Evolutionary conservation across 1,139 yeast species (phyloP).

Genomic region (Sugiyamaella novakii): DNA sequence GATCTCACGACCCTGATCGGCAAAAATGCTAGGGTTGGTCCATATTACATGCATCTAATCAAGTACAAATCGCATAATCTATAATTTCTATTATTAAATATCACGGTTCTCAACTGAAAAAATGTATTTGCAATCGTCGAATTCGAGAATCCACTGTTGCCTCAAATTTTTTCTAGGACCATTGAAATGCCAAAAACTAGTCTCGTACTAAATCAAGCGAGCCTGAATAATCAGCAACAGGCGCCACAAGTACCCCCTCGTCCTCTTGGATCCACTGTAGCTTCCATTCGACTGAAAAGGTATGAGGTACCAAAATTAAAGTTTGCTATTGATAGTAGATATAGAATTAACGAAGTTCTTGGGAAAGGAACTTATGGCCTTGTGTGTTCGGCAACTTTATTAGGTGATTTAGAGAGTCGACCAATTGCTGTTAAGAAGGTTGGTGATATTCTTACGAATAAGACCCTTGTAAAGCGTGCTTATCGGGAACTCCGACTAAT

Average conservation of each 20-base stretch:
- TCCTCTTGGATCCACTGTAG: constrained; percentile 11
- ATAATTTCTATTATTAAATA: too few species aligned
- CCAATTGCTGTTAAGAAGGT: constrained; percentile 76
- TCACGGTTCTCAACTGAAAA: too few species aligned
- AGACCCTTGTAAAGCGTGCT: constrained; percentile 84
- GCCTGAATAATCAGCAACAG: too few species aligned
- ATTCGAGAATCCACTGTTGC: neutral
- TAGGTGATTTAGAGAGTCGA: constrained; percentile 31
- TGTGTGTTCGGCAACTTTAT: constrained; percentile 74
- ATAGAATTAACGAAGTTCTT: constrained; percentile 58
- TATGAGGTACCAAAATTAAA: constrained; percentile 6
- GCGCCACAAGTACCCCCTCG: constrained; percentile 3
- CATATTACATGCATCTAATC: too few species aligned
- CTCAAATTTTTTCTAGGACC: neutral
- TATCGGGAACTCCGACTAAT: constrained; percentile 82
- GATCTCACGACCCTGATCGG: too few species aligned
- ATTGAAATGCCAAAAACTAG: too few species aligned
- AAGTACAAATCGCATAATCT: too few species aligned
- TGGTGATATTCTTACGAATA: constrained; percentile 83
- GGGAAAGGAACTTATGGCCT: constrained; percentile 92
- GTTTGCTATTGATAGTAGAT: constrained; percentile 67
- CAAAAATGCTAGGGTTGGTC: too few species aligned
- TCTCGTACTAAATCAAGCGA: too few species aligned
- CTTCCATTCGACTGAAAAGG: constrained; percentile 6
- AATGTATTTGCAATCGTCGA: too few species aligned